Evolutionary conservation across 768 basidiomycete genomes (phyloP), one percentile per base, ranked within the genome.

Genomic region (Hirschioporus abietinus): DNA sequence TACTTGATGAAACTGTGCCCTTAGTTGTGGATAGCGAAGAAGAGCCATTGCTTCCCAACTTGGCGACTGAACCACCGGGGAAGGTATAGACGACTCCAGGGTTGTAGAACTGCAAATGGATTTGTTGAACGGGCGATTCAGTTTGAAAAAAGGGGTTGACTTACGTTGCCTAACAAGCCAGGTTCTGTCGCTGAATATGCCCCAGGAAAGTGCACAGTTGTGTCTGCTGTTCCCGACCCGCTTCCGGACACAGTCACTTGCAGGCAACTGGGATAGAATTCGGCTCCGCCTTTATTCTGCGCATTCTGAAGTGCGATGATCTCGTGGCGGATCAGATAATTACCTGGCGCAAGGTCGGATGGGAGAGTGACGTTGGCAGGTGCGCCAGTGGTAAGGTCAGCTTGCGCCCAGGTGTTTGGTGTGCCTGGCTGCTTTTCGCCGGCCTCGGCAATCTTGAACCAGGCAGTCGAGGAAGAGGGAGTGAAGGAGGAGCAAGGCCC

Each of bases 191-290:
- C 87, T 27, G 73, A 81, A 78, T 93, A 93, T 20, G 84, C 91
- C 26, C 91, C 91, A 1, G 92, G 91, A 67, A 93, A 80, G 52
- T 76, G 79, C 58, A 89, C 89, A 35, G 86, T 84, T 62, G 88
- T 84, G 67, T 72, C 75, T 2, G 88, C 86, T 1, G 68, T 73
- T 18, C 84, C 87, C 1, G 80, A 81, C 59, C 82, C 81, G 63
- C 77, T 81, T 12, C 91, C 90, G 1, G 80, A 77, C 36, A 93
- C 74, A 36, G 60, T 65, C 35, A 73, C 23, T 74, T 85, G 84
- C 2, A 83, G 79, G 74, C 92, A 94, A 30, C 85, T 83, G 0
- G 89, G 87, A 74, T 94, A 94, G 76, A 92, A 93, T 76, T 94
- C 92, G 0, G 90, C 91, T n/a, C 89, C 89, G 7, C 87, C 86